These are phyloP conservation scores for Phytophthora pistaciae DNA, from an alignment of 352 stramenopile species.

Conservation along the genomic window DNA sequence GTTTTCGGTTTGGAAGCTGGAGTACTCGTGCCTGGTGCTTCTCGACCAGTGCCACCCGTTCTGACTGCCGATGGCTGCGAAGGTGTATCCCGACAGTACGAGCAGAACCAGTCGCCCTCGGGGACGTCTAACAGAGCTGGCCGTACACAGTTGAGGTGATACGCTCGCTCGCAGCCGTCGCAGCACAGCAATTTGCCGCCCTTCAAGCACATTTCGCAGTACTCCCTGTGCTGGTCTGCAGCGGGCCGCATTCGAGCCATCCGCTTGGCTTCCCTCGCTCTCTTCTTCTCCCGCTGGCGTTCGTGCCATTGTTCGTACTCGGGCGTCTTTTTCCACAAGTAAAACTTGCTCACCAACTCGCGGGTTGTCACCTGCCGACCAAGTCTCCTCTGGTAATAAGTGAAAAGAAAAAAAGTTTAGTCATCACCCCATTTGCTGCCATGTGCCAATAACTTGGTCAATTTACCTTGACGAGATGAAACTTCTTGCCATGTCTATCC, in stretches of 20 bases:
- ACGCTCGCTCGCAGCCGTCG: slow-evolving; percentile 79
- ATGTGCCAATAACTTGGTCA: slow-evolving; percentile 9
- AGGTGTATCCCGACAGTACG: slow-evolving; percentile 40
- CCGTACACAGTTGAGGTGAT: slow-evolving; percentile 79
- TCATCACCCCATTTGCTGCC: not conserved
- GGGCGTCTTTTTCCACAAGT: slow-evolving; percentile 68
- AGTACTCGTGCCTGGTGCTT: not conserved
- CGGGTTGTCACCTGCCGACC: slow-evolving; percentile 40
- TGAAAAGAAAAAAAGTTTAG: not conserved
- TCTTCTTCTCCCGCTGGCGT: slow-evolving; percentile 49
- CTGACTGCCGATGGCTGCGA: not conserved
- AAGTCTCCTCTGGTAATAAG: slow-evolving; percentile 46
- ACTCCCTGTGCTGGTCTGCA: slow-evolving; percentile 74
- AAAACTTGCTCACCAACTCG: slow-evolving; percentile 72
- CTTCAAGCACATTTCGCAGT: slow-evolving; percentile 76
- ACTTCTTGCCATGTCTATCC: slow-evolving; percentile 65
- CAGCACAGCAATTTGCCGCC: slow-evolving; percentile 78
- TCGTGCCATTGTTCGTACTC: slow-evolving; percentile 66
- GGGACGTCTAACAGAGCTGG: slow-evolving; percentile 74
- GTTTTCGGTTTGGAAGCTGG: slow-evolving; percentile 20
- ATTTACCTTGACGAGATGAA: slow-evolving; percentile 66
- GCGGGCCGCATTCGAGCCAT: slow-evolving; percentile 20
- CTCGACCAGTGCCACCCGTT: slow-evolving; percentile 9
- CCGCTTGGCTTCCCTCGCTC: slow-evolving; percentile 62
- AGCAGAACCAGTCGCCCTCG: slow-evolving; percentile 79